Evolutionary conservation across 1,284 basidiomycete species (phyloP), one percentile per base, ranked within the genome.

Genomic region (Malassezia sympodialis): DNA sequence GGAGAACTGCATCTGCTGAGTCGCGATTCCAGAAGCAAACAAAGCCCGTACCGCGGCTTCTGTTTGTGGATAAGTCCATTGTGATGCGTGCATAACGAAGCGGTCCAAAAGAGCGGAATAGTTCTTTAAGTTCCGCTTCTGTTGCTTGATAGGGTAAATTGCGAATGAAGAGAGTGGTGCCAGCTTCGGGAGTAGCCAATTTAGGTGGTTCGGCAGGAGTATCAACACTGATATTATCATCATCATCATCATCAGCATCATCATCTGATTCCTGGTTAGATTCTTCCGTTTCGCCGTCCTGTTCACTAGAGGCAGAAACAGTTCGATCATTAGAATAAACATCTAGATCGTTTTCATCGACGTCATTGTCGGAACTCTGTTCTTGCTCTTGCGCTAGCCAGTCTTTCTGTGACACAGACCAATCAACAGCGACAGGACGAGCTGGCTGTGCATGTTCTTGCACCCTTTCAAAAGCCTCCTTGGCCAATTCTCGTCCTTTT

Each of bases 11-110:
- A 66, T 93, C 86, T 4, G 91, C 93, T 60, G 93, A 86, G 58
- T 84, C 86, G 60, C 82, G 83, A 61, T 93, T 90, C 93, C 93
- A 96, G 78, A 94, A 96, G 76, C 90, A 96, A 0, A 87, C 90
- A 73, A 99, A 99, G 0, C 90, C 94, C 0, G 90, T 96, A 8
- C 94, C 94, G 44, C 89, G 81, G 28, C 90, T 89, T 45, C 90
- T 84, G 17, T 85, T 87, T 1, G 86, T 89, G 1, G 80, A 82
- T 15, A 79, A 80, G 69, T 98, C 94, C 76, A 93, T 80, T 0
- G 91, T 87, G 53, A 98, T 88, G 28, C 88, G 83, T 3, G 88
- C 91, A 75, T 98, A 99, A 23, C 90, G 85, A 19, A 99, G 78
- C 2, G 90, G 86, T 0, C 94, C 94, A 69, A 94, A 98, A 0